Evolutionary conservation across 495 filamentous ascomycete species (phyloP).

Genomic region (Cercophora scortea): DNA sequence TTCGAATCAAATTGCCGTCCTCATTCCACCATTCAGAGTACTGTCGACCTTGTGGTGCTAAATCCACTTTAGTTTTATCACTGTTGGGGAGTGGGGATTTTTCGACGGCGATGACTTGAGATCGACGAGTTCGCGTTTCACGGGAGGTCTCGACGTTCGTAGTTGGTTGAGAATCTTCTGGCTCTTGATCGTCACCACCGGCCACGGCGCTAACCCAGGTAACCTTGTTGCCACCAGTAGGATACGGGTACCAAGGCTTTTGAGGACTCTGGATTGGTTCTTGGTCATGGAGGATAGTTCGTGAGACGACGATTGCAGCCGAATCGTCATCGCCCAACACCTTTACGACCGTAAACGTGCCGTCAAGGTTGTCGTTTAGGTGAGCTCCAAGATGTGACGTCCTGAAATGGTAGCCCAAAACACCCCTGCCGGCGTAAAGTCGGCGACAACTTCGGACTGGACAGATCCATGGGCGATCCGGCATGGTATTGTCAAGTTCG

Average conservation of each 20-base stretch:
- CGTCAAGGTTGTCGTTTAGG: conserved; percentile 17
- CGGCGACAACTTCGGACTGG: conserved; percentile 13
- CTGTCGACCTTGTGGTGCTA: conserved; percentile 2
- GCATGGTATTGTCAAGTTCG: neutral
- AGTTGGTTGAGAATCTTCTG: too few species aligned
- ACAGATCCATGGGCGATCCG: conserved; percentile 15
- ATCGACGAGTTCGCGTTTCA: too few species aligned
- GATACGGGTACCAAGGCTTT: neutral
- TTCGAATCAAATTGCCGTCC: neutral
- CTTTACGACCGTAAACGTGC: conserved; percentile 7
- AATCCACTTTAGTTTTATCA: too few species aligned
- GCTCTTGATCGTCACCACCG: neutral
- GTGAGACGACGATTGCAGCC: too few species aligned
- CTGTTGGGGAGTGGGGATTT: too few species aligned
- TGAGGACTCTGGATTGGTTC: neutral
- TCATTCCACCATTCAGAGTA: conserved; percentile 8
- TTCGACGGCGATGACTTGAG: too few species aligned
- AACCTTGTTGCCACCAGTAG: neutral
- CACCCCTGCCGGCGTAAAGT: neutral
- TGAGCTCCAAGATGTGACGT: conserved; percentile 2
- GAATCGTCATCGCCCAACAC: too few species aligned
- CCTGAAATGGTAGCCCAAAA: conserved; percentile 14
- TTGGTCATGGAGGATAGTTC: neutral
- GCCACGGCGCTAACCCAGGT: neutral
- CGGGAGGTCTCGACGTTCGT: too few species aligned